Evolutionary conservation across 176 grass and related monocot genomes (phyloP).

Genomic region (Aegilops umbellulata): DNA sequence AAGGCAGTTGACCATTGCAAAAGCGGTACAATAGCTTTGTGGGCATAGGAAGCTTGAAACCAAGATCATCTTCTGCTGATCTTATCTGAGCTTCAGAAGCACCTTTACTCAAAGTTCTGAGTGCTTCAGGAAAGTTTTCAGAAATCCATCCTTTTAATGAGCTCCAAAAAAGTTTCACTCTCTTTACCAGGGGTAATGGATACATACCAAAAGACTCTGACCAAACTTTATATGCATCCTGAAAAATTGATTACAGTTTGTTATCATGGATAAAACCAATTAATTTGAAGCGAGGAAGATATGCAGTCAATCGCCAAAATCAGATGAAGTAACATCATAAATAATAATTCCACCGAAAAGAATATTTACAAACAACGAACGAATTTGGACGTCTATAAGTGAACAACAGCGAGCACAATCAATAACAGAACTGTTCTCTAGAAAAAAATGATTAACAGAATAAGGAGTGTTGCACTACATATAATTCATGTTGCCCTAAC

Average conservation of each 20-base stretch:
- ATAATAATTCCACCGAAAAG: background rate
- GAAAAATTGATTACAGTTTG: conserved; percentile 27
- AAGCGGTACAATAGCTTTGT: conserved; percentile 86
- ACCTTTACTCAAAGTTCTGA: conserved; percentile 68
- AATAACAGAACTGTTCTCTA: background rate
- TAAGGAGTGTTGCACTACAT: background rate
- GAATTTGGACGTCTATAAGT: background rate
- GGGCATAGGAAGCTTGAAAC: conserved; percentile 70
- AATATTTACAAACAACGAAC: background rate
- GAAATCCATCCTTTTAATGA: conserved; percentile 69
- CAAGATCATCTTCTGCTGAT: conserved; percentile 56
- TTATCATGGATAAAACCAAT: background rate
- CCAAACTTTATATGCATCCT: conserved; percentile 85
- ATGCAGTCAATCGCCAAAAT: background rate
- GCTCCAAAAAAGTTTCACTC: conserved; percentile 79
- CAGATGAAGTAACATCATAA: background rate
- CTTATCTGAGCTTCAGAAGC: conserved; percentile 74
- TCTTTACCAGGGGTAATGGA: conserved; percentile 76
- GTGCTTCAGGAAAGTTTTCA: conserved; percentile 84
- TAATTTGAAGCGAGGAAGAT: background rate
- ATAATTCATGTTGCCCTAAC: background rate
- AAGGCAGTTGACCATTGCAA: conserved; percentile 85
- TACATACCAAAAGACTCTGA: conserved; percentile 82
- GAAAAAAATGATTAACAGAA: background rate
- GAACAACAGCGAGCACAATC: background rate